Percentiles rank a stretch among this genome's conserved stretches.
phyloP scores from a whole-genome alignment of 257 asterid genomes.

The Solanum neorickii region DNA sequence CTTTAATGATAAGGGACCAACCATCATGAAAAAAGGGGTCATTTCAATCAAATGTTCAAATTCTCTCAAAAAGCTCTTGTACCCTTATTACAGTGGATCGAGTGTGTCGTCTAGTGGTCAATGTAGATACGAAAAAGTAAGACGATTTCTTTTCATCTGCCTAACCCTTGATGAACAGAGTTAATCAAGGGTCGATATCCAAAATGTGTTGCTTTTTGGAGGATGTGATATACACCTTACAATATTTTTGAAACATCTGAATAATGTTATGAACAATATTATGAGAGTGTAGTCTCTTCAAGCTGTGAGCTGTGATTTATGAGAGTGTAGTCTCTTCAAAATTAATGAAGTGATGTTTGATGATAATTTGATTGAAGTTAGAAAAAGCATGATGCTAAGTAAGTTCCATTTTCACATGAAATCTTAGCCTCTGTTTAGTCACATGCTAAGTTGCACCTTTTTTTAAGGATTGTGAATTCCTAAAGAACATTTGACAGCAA shows the following conservation, averaged over 20 bases:
- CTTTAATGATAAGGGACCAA: conserved; percentile 1
- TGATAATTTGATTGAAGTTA: neutral
- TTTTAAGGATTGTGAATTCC: neutral
- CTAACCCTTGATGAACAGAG: neutral
- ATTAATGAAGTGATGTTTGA: neutral
- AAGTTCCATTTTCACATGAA: conserved; percentile 9
- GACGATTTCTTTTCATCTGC: neutral
- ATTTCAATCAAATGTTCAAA: neutral
- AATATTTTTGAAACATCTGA: neutral
- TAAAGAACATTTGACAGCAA: neutral
- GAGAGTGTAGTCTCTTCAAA: neutral
- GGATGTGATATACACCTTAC: neutral
- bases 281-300: neutral
- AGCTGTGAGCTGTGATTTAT: neutral
- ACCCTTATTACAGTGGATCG: neutral
- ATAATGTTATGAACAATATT: too few relatives aligned
- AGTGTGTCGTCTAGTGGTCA: neutral
- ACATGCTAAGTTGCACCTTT: conserved; percentile 4
- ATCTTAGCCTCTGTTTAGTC: conserved; percentile 6
- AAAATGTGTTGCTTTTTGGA: neutral
- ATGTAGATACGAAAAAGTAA: neutral
- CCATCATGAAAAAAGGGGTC: neutral
- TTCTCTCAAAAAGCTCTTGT: neutral
- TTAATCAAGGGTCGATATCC: neutral
- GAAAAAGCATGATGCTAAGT: neutral